These are phyloP conservation scores for Mimosa pudica DNA, from an alignment of 306 rosid species.

Conservation along the genomic window DNA sequence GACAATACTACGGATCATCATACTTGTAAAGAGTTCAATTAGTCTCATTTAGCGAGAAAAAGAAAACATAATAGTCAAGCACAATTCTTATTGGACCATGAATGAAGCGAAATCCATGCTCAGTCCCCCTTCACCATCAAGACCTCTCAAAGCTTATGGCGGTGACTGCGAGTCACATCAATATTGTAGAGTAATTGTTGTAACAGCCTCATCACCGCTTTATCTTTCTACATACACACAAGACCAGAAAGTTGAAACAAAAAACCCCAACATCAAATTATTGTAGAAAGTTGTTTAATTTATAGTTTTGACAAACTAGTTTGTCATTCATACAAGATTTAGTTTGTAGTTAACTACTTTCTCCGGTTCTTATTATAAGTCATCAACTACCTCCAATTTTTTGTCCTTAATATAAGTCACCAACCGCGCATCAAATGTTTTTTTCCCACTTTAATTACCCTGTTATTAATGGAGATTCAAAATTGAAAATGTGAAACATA, in stretches of 20 bases:
- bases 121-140: constrained; percentile 53
- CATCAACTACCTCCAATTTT: too few species aligned
- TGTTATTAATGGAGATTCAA: too few species aligned
- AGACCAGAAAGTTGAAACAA: background rate
- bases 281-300: too few species aligned
- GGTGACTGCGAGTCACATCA: constrained; percentile 46
- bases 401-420: too few species aligned
- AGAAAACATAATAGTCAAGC: background rate
- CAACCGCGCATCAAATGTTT: too few species aligned
- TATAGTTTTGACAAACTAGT: background rate
- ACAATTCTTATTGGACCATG: background rate
- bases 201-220: constrained; percentile 72
- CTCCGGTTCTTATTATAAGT: too few species aligned
- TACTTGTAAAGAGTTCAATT: too few species aligned
- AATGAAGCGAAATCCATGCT: background rate
- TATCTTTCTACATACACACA: constrained; percentile 72
- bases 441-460: too few species aligned
- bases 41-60: too few species aligned
- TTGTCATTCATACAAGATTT: background rate
- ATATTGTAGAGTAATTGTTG: constrained; percentile 72
- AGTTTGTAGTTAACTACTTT: background rate
- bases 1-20: too few species aligned
- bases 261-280: background rate
- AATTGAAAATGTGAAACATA: too few species aligned
- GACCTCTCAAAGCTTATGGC: constrained; percentile 59